These are phyloP conservation scores for Pulveroboletus sp. DNA, from an alignment of 768 basidiomycete species.

Conservation along the genomic window DNA sequence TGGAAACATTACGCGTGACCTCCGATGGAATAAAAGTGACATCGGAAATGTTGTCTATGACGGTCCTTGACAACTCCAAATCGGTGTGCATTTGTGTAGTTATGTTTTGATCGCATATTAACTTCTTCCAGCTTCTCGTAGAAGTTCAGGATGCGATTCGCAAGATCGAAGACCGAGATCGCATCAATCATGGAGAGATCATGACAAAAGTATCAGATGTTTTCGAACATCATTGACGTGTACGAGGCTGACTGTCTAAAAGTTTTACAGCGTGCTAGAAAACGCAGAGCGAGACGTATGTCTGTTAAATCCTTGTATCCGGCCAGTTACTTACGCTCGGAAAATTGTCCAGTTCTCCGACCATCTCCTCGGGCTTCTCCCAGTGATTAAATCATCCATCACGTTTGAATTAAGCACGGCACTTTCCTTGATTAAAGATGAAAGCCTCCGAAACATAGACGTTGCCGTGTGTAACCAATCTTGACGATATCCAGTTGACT, in stretches of 20 bases:
- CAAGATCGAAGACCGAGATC: slow-evolving; percentile 20
- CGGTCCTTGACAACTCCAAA: slow-evolving; percentile 16
- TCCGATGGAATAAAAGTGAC: slow-evolving; percentile 18
- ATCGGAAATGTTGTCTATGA: slow-evolving; percentile 18
- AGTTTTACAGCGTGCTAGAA: slow-evolving; percentile 28
- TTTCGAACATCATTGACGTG: neutral
- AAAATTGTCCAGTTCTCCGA: slow-evolving; percentile 24
- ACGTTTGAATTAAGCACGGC: slow-evolving; percentile 22
- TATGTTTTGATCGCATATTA: neutral
- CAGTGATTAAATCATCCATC: slow-evolving; percentile 23
- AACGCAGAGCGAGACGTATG: slow-evolving; percentile 22
- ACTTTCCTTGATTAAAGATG: slow-evolving; percentile 26
- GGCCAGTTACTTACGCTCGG: neutral
- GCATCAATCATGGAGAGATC: slow-evolving; percentile 16
- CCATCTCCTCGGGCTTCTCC: slow-evolving; percentile 24
- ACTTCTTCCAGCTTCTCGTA: slow-evolving; percentile 20
- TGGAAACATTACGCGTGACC: slow-evolving; percentile 18
- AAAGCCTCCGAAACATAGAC: slow-evolving; percentile 27
- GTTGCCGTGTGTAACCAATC: slow-evolving; percentile 17
- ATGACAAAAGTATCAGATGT: slow-evolving; percentile 21
- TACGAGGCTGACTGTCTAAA: slow-evolving; percentile 13
- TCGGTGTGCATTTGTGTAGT: slow-evolving; percentile 13
- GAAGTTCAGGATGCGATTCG: slow-evolving; percentile 20
- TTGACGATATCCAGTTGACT: slow-evolving; percentile 1
- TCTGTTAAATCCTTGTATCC: neutral